Base-by-base conservation (phyloP, 202 grass and related monocot species). In the Bolboschoenoplectus hybrid region DNA sequence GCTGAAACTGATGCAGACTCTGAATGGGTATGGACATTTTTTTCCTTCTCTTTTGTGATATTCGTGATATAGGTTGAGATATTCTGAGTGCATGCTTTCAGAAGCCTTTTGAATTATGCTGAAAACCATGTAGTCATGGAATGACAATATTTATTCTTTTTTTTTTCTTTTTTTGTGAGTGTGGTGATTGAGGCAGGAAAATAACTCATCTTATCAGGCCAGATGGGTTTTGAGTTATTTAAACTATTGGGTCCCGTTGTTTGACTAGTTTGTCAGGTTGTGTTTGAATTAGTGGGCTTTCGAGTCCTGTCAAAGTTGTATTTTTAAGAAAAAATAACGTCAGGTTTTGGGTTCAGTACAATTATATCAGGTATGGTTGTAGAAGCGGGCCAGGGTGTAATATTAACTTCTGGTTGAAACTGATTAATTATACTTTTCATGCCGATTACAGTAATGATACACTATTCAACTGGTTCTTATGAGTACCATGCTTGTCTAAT, bases 1-100 rank as follows among this genome's bases (percentile, higher is more conserved):
- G 91, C 90, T 60, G 93, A 98, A 85, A 94, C 91, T 85, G 96
- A 98, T 91, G 95, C 95, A 45, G 95, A 95, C 26, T 14, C 92
- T 46, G 93, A 98, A 92, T 95, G 93, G 90, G 96, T 98, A 94
- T 85, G 82, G 41, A 61, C 13, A 13, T 77, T 89, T 74, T 57
- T 75, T 78, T 63, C 80, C 52, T 85, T 8, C 74, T 8, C 19
- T 34, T 16, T 67, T 39, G 12, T 61, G 12, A 73, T 46, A 73
- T 73, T 73, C n/a, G 8, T 73, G 9, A 7, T 47, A 19, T 45
- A 41, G 40, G 16, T 2, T 16, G 44, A 74, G 45, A 50, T 74
- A 74, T 49, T 49, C 70, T 49, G 44, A 74, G 19, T 13, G 43
- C 44, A 32, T 74, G 70, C 43, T 45, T 71, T 71, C 4, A 26